Conservation (phyloP, 257 asterid genomes). For the Pogostemon cablin region DNA sequence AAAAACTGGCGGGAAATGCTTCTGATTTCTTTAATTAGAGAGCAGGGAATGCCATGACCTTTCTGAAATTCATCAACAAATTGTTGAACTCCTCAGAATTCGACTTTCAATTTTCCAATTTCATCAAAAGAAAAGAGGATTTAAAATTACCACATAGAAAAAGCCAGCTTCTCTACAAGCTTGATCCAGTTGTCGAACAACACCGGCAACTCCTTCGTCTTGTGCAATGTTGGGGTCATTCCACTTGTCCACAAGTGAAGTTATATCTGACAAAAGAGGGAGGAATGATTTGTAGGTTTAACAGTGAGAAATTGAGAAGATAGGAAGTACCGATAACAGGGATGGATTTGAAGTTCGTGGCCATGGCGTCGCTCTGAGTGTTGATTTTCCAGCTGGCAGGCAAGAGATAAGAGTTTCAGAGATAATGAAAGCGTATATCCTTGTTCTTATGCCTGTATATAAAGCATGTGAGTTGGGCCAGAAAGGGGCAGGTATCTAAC, state of each 20-base stretch:
- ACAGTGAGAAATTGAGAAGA: too few species aligned
- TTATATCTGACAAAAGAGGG: conserved; percentile 50
- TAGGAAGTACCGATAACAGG: conserved; percentile 66
- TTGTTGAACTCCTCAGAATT: conserved; percentile 7
- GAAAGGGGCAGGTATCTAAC: too few species aligned
- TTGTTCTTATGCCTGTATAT: too few species aligned
- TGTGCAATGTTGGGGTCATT: conserved; percentile 64
- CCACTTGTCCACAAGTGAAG: conserved; percentile 72
- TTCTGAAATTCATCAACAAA: conserved; percentile 48
- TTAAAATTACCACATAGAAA: conserved; percentile 66
- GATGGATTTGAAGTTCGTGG: conserved; percentile 78
- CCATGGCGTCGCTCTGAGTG: conserved; percentile 51
- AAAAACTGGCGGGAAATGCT: conserved; percentile 58
- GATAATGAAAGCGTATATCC: too few species aligned
- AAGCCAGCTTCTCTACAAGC: conserved; percentile 91
- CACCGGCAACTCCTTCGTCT: conserved; percentile 64
- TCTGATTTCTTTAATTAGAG: conserved; percentile 64
- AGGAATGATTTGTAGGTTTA: background rate
- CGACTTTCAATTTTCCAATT: background rate
- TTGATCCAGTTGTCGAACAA: conserved; percentile 63
- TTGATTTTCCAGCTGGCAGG: background rate
- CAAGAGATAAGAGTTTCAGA: background rate
- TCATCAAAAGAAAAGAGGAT: background rate
- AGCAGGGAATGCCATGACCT: conserved; percentile 86
- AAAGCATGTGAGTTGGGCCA: too few species aligned